These are phyloP conservation scores for Zygoascus ofunaensis DNA, from an alignment of 805 yeast species.

Conservation along the genomic window DNA sequence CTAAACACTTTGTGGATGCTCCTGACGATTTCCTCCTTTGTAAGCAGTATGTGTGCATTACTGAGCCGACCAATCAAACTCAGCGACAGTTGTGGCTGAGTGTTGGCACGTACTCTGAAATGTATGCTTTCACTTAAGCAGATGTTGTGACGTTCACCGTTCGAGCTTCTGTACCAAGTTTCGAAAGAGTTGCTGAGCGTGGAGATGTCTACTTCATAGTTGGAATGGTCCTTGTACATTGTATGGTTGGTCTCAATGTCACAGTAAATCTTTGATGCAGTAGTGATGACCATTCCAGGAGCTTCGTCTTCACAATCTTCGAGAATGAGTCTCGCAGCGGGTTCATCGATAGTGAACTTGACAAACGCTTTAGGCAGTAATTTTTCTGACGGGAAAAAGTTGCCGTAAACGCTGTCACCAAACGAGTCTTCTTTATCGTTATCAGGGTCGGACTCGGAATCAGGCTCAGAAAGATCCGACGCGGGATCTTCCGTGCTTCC, in stretches of 20 bases:
- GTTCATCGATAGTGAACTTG: conserved; percentile 27
- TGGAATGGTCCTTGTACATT: conserved; percentile 8
- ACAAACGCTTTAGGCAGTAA: conserved; percentile 22
- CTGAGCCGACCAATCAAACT: conserved; percentile 18
- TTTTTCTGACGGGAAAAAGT: conserved; percentile 3
- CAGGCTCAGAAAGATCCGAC: neutral
- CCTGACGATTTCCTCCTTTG: conserved; percentile 27
- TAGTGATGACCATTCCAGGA: conserved; percentile 27
- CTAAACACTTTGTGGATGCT: conserved; percentile 21
- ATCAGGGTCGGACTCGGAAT: neutral
- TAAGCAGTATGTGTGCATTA: conserved; percentile 21
- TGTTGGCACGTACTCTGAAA: conserved; percentile 18
- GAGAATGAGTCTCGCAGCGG: conserved; percentile 27
- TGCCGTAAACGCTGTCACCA: neutral
- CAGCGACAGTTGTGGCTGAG: conserved; percentile 26
- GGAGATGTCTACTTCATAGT: conserved; percentile 20
- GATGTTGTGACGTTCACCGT: conserved; percentile 22
- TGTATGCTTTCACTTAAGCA: conserved; percentile 18
- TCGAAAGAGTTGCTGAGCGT: conserved; percentile 19
- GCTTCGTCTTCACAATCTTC: conserved; percentile 4
- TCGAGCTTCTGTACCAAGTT: conserved; percentile 26
- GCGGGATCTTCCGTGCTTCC: neutral
- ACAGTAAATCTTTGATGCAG: conserved; percentile 26
- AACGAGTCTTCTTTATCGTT: conserved; percentile 1
- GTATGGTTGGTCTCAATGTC: conserved; percentile 26